A percentile compares a stretch with the other conserved stretches of the same genome.
phyloP scores from a whole-genome alignment of 176 grass and related monocot species.

The Triticum urartu region DNA sequence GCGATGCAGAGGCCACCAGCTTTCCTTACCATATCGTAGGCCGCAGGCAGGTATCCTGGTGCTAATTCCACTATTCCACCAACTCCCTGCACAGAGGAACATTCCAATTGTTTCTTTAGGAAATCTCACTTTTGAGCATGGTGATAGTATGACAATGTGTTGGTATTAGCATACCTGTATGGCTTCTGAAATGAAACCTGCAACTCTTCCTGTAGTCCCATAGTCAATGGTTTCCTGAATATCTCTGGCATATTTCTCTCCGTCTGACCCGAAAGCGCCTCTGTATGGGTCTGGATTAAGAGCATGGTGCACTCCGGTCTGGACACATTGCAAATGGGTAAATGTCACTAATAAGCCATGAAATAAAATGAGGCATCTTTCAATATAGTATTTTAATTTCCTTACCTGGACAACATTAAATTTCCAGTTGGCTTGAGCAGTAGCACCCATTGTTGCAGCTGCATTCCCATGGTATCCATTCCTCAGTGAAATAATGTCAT shows the following conservation, averaged over 20 bases:
- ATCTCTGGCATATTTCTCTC: slow-evolving; percentile 90
- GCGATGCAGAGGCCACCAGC: slow-evolving; percentile 89
- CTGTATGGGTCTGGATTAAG: slow-evolving; percentile 90
- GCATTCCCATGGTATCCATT: slow-evolving; percentile 99
- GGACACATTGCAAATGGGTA: slow-evolving; percentile 12
- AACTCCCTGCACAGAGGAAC: slow-evolving; percentile 57
- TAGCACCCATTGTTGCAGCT: slow-evolving; percentile 89
- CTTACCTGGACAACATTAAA: slow-evolving; percentile 83
- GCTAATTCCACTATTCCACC: slow-evolving; percentile 93
- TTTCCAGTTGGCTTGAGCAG: slow-evolving; percentile 86
- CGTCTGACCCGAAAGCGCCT: slow-evolving; percentile 78
- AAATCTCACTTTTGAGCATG: not conserved
- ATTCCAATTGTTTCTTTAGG: not conserved
- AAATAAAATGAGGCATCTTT: not conserved
- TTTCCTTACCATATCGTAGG: slow-evolving; percentile 72
- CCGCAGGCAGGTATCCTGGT: slow-evolving; percentile 87
- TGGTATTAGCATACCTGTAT: slow-evolving; percentile 72
- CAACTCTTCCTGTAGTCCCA: slow-evolving; percentile 82
- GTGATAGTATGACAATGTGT: not conserved
- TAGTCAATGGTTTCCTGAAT: slow-evolving; percentile 94
- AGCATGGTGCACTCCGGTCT: slow-evolving; percentile 94
- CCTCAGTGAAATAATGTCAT: slow-evolving; percentile 90
- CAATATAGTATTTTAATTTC: too few species aligned
- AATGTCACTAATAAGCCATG: not conserved
- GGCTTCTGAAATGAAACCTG: slow-evolving; percentile 93